Percentiles rank a stretch among this genome's conserved stretches.
Conservation (phyloP, 768 basidiomycete species). For the Auricularia sp. region DNA sequence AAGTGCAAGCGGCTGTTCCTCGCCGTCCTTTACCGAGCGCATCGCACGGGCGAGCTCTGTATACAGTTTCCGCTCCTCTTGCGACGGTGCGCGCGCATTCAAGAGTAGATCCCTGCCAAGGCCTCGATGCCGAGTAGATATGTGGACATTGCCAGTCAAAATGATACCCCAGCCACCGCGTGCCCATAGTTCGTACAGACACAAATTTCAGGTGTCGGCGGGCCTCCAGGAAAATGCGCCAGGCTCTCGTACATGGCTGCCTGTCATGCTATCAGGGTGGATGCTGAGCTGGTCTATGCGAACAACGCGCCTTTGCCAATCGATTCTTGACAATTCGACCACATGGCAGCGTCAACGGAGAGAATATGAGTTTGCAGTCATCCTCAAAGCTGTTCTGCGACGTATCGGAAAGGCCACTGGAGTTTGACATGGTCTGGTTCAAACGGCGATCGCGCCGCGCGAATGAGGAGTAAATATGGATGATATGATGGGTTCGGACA, state of each 20-base stretch:
- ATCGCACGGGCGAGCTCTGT: conserved; percentile 39
- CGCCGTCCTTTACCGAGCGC: conserved; percentile 21
- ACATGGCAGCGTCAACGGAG: conserved; percentile 22
- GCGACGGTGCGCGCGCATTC: conserved; percentile 8
- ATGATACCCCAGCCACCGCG: conserved; percentile 77
- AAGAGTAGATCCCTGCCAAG: not conserved
- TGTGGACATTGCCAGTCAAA: conserved; percentile 76
- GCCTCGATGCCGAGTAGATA: conserved; percentile 24
- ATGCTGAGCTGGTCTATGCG: not conserved
- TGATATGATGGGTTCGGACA: too few relatives aligned
- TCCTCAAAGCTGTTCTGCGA: not conserved
- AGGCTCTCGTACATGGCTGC: conserved; percentile 89
- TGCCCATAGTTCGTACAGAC: conserved; percentile 69
- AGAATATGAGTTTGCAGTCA: conserved; percentile 1
- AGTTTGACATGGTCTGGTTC: not conserved
- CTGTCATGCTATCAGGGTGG: conserved; percentile 29
- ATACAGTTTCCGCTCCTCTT: conserved; percentile 41
- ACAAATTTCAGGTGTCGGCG: conserved; percentile 56
- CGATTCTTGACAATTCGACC: conserved; percentile 28
- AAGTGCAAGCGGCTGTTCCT: conserved; percentile 38
- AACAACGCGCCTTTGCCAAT: conserved; percentile 33
- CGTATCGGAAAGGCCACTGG: not conserved
- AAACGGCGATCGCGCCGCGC: too few relatives aligned
- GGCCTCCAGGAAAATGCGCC: conserved; percentile 50
- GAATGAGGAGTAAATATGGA: too few relatives aligned